phyloP scores from a whole-genome alignment of 2,329 filamentous ascomycete genomes.

The Aspergillus sp. region DNA sequence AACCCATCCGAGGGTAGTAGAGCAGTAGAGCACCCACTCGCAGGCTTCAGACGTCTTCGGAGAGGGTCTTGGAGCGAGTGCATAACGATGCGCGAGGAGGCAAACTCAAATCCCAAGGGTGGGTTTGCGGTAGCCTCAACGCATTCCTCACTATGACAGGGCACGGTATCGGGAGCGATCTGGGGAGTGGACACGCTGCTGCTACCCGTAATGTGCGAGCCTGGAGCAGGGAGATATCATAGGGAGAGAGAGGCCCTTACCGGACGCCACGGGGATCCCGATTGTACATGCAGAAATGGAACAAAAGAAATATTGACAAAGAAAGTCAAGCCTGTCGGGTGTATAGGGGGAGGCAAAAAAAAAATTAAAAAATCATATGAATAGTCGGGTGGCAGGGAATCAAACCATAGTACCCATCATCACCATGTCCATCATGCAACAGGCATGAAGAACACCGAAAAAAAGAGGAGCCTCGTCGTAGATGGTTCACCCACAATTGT shows the following conservation, averaged over 20 bases:
- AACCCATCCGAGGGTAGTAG: background rate
- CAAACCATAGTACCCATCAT: too few relatives aligned
- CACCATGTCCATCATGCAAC: background rate
- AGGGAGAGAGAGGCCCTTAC: constrained; percentile 3
- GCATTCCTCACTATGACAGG: constrained; percentile 13
- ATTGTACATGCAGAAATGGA: background rate
- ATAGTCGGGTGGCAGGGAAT: background rate
- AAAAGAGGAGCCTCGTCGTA: background rate
- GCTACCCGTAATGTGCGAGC: constrained; percentile 6
- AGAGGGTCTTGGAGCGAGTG: background rate
- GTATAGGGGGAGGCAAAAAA: background rate
- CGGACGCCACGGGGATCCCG: constrained; percentile 7
- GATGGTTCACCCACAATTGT: constrained; percentile 1
- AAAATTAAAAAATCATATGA: constrained; percentile 2
- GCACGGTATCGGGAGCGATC: constrained; percentile 12
- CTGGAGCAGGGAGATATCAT: constrained; percentile 8
- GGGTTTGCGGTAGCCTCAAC: constrained; percentile 6
- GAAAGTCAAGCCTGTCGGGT: background rate
- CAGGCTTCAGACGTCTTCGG: background rate
- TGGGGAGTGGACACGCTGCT: constrained; percentile 10
- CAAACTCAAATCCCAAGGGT: constrained; percentile 1
- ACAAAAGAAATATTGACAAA: background rate
- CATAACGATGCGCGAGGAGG: background rate
- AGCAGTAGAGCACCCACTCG: background rate
- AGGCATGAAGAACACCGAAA: background rate